Percentiles rank a stretch among this genome's conserved stretches.
phyloP scores from a whole-genome alignment of 148 eudicot genomes.

The Simmondsia chinensis region DNA sequence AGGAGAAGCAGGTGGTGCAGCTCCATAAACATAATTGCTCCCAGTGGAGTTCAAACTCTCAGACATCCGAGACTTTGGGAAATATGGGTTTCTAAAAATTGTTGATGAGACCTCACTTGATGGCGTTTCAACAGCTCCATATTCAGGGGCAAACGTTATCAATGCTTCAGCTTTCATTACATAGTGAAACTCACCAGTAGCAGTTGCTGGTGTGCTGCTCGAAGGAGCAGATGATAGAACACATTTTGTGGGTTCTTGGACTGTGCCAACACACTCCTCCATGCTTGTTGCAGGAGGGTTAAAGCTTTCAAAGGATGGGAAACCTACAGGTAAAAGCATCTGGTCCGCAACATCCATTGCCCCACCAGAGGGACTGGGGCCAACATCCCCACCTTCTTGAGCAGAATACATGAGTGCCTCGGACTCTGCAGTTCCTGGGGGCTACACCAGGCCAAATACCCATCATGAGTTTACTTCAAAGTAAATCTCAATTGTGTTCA shows the following conservation, averaged over 20 bases:
- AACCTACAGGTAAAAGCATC: slow-evolving; percentile 51
- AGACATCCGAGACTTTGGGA: slow-evolving; percentile 57
- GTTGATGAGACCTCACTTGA: slow-evolving; percentile 59
- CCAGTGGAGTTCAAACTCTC: slow-evolving; percentile 76
- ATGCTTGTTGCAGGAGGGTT: slow-evolving; percentile 36
- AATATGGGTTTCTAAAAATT: slow-evolving; percentile 67
- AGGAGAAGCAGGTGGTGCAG: slow-evolving; percentile 84
- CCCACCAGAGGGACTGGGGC: slow-evolving; percentile 53
- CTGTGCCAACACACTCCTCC: slow-evolving; percentile 61
- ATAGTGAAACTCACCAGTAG: slow-evolving; percentile 58
- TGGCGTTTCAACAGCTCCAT: slow-evolving; percentile 82
- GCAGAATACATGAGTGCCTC: slow-evolving; percentile 54
- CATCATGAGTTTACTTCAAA: slow-evolving; percentile 13
- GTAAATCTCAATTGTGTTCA: background rate
- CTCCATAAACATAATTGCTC: slow-evolving; percentile 64
- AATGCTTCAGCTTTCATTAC: slow-evolving; percentile 83
- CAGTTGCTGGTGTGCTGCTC: slow-evolving; percentile 36
- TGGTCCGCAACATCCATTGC: slow-evolving; percentile 76
- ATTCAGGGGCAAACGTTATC: slow-evolving; percentile 91
- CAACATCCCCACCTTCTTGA: slow-evolving; percentile 60
- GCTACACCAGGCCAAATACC: slow-evolving; percentile 50
- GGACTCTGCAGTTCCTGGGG: slow-evolving; percentile 92
- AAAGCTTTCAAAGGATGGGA: slow-evolving; percentile 64
- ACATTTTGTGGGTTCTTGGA: slow-evolving; percentile 42
- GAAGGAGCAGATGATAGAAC: slow-evolving; percentile 33